Percentiles rank a stretch among this genome's conserved stretches.
Evolutionary conservation across 2,329 filamentous ascomycete genomes (phyloP).

Genomic region (Pseudocercospora vitis): DNA sequence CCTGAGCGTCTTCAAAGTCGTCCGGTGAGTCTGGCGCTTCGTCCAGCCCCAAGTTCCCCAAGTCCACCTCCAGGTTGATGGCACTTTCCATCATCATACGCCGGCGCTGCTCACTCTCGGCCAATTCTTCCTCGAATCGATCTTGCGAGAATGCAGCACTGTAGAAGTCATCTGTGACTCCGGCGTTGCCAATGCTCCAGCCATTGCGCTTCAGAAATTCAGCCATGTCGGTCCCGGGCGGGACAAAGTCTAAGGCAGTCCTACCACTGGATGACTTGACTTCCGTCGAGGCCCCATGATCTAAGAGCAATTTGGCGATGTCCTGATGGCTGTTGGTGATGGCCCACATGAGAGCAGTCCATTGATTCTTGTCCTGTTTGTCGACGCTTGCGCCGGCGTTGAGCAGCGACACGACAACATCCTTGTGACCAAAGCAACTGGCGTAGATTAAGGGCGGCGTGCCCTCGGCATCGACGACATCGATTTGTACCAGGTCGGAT

Average conservation of each 20-base stretch:
- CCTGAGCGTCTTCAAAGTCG: constrained; percentile 84
- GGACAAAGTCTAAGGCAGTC: constrained; percentile 93
- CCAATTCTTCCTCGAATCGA: constrained; percentile 94
- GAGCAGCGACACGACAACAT: constrained; percentile 80
- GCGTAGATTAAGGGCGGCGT: constrained; percentile 97
- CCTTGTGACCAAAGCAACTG: constrained; percentile 94
- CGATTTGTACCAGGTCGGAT: constrained; percentile 75
- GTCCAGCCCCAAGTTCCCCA: constrained; percentile 93
- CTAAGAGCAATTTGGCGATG: constrained; percentile 88
- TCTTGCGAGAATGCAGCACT: constrained; percentile 88
- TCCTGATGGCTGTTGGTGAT: constrained; percentile 98
- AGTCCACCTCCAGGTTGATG: constrained; percentile 90
- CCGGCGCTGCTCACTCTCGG: constrained; percentile 90
- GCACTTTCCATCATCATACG: constrained; percentile 99
- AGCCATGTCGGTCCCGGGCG: constrained; percentile 93
- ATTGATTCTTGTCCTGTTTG: constrained; percentile 91
- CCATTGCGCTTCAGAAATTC: constrained; percentile 93
- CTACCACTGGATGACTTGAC: constrained; percentile 91
- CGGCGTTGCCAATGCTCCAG: constrained; percentile 80
- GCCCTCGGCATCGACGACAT: constrained; percentile 87
- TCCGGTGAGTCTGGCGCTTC: constrained; percentile 89
- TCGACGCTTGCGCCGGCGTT: constrained; percentile 86
- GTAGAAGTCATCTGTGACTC: constrained; percentile 87
- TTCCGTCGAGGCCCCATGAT: constrained; percentile 92
- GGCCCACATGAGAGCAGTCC: constrained; percentile 98